These are phyloP conservation scores for Sphagnum fallax DNA, from an alignment of 228 moss, liverwort and hornwort species.

Conservation along the genomic window DNA sequence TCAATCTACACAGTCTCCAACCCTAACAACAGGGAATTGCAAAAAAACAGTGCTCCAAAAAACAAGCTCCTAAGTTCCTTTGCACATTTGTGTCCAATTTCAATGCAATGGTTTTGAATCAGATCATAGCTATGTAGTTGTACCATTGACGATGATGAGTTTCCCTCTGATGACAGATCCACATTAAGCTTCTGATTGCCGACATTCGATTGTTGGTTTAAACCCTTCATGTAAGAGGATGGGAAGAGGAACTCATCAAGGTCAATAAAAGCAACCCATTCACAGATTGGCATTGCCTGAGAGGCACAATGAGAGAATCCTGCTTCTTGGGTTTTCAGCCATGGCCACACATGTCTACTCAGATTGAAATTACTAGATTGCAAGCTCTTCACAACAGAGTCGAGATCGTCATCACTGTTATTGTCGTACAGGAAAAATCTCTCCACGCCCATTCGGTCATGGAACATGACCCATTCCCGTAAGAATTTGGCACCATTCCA, in stretches of 20 bases:
- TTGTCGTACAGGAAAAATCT: conserved; percentile 85
- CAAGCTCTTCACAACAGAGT: conserved; percentile 37
- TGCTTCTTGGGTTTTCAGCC: conserved; percentile 94
- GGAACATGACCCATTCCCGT: conserved; percentile 79
- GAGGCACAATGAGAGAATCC: conserved; percentile 77
- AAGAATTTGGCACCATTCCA: conserved; percentile 78
- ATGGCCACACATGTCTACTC: conserved; percentile 64
- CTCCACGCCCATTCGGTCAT: conserved; percentile 69
- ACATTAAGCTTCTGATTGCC: too few species aligned
- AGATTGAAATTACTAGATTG: conserved; percentile 28
- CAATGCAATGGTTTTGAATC: too few species aligned
- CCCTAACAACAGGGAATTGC: too few species aligned
- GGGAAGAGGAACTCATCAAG: conserved; percentile 82
- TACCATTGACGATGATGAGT: too few species aligned
- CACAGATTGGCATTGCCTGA: conserved; percentile 43
- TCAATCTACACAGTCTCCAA: too few species aligned
- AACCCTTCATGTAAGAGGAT: too few species aligned
- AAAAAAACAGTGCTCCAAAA: too few species aligned
- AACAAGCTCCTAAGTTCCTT: too few species aligned
- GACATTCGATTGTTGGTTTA: too few species aligned
- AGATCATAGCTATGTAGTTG: too few species aligned
- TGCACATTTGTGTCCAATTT: too few species aligned
- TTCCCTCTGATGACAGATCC: too few species aligned
- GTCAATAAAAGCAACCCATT: conserved; percentile 72
- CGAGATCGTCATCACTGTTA: conserved; percentile 71